Evolutionary conservation across 257 asterid genomes (phyloP).

Genomic region (Capsicum rhomboideum): DNA sequence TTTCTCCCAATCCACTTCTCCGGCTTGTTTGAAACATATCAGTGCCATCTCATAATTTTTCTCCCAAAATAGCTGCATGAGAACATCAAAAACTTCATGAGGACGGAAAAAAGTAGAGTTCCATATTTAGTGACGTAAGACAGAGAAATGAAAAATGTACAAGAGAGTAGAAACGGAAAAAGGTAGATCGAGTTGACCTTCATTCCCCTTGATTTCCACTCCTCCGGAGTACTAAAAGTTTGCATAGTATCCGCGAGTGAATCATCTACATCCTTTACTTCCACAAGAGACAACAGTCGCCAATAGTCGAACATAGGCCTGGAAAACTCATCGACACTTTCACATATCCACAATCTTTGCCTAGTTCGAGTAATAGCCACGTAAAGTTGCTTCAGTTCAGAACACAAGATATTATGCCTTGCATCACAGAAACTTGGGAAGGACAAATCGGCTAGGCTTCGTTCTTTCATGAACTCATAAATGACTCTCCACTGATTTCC

Average conservation of each 20-base stretch:
- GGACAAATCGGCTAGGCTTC: constrained; percentile 29
- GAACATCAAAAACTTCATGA: neutral
- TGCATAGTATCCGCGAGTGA: constrained; percentile 51
- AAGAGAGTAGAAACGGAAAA: neutral
- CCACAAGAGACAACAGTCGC: constrained; percentile 41
- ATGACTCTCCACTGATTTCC: constrained; percentile 58
- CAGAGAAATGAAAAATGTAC: neutral
- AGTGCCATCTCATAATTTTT: constrained; percentile 57
- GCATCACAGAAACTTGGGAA: constrained; percentile 39
- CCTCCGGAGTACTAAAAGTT: constrained; percentile 53
- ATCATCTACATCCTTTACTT: constrained; percentile 36
- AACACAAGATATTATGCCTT: constrained; percentile 48
- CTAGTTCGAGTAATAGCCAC: constrained; percentile 63
- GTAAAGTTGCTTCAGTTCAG: constrained; percentile 54
- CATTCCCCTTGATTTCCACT: constrained; percentile 55
- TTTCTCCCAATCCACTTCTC: constrained; percentile 43
- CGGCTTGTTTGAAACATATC: constrained; percentile 58
- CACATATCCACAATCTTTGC: constrained; percentile 67
- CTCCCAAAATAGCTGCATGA: constrained; percentile 51
- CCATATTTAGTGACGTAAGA: neutral
- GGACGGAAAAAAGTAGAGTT: neutral
- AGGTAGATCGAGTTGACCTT: constrained; percentile 26
- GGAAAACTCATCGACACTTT: constrained; percentile 31
- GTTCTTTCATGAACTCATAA: constrained; percentile 40
- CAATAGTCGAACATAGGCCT: constrained; percentile 61